Base-by-base conservation (phyloP, 2,329 filamentous ascomycete species). In the Pseudogymnoascus sp. region DNA sequence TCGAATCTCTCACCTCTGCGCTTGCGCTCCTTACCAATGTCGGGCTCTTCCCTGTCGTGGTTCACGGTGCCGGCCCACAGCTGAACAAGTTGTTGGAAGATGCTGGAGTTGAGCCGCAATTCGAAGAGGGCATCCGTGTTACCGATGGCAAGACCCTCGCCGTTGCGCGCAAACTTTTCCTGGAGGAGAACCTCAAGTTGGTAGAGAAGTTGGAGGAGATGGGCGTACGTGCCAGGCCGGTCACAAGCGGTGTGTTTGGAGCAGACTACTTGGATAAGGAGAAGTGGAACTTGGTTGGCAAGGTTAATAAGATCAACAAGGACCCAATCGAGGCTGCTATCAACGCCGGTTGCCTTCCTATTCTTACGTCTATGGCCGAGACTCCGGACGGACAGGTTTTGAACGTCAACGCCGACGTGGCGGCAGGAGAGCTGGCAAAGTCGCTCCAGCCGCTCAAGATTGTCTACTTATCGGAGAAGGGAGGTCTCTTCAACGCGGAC, bases 381-480 rank as follows among this genome's bases (percentile, higher is more conserved):
- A 92, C 89, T 20, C 81, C 86, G 54, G 91, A 96, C 65, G 94
- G 94, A 7, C 91, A 93, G 74, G 86, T 97, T 59, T 81, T 99
- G 65, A 99, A 99, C 71, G 94, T 99, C 73, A 99, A 99, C 71
- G 94, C 94, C 35, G 94, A 99, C 74, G 93, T 97, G 64, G 93
- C 93, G 35, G 94, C 94, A 30, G 92, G 92, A 66, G 93, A 97
- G 77, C 81, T 99, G 64, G 93, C 94, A 22, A 87, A 90, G 63
- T 85, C 89, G 61, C 79, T 99, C 60, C 87, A 97, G 75, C 94
- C 94, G 25, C 79, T 97, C 70, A 99, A 99, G 84, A 93, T 97
- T 64, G 92, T 99, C 63, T 99, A 97, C 74, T 81, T 97, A n/a
- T 95, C 91, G 4, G 94, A 99, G 78, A 97, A 97, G 81, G 94